A percentile compares a stretch with the other conserved stretches of the same genome.
phyloP scores from a whole-genome alignment of 148 eudicot genomes.

The Chenopodium quinoa region DNA sequence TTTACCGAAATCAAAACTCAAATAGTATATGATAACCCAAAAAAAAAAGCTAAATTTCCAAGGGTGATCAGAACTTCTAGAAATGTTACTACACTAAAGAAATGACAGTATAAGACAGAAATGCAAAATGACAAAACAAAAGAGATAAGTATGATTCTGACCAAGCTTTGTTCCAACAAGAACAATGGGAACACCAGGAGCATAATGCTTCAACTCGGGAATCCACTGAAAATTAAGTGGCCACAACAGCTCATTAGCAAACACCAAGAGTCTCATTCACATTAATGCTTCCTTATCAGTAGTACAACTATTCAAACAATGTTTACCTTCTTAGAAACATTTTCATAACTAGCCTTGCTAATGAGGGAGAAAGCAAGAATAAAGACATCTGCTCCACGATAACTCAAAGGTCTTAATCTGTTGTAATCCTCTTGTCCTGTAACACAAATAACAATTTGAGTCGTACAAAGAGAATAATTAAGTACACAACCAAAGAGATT shows the following conservation, averaged over 20 bases:
- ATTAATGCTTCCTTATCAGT: neutral
- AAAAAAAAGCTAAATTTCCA: too few species aligned
- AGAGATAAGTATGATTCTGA: conserved; percentile 39
- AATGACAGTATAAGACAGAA: neutral
- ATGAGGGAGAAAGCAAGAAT: conserved; percentile 92
- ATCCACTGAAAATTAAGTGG: conserved; percentile 71
- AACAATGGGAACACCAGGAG: conserved; percentile 97
- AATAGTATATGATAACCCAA: too few species aligned
- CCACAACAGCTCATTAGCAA: conserved; percentile 22
- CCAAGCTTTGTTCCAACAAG: conserved; percentile 98
- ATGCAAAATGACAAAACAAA: neutral
- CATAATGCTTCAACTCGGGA: conserved; percentile 98
- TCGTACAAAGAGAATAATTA: neutral
- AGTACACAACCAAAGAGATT: neutral
- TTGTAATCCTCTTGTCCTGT: conserved; percentile 99
- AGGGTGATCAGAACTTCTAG: neutral
- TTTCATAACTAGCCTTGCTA: conserved; percentile 97
- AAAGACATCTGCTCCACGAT: conserved; percentile 98
- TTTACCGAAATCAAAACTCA: too few species aligned
- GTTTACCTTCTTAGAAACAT: conserved; percentile 86
- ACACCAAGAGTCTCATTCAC: neutral
- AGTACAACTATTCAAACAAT: neutral
- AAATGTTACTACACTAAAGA: neutral
- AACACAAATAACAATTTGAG: conserved; percentile 20
- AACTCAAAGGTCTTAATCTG: conserved; percentile 97